phyloP scores from a whole-genome alignment of 1,139 yeast species.

The Zygosaccharomyces sapae region DNA sequence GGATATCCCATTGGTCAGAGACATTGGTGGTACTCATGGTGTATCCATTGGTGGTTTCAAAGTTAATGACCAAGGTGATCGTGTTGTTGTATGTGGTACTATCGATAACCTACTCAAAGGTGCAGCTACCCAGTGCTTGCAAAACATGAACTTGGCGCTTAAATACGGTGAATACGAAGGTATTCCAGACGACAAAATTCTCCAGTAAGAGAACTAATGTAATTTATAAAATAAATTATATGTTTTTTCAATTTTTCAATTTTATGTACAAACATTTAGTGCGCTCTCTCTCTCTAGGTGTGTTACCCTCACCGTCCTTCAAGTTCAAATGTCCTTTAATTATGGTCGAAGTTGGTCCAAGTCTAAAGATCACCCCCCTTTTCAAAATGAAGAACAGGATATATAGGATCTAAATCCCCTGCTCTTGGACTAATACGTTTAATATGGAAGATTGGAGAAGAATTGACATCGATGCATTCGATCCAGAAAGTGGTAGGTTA shows the following conservation, averaged over 20 bases:
- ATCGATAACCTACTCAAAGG: slow-evolving; percentile 95
- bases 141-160: slow-evolving; percentile 83
- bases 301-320: not conserved
- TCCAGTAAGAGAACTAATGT: slow-evolving; percentile 7
- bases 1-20: slow-evolving; percentile 70
- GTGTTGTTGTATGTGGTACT: slow-evolving; percentile 91
- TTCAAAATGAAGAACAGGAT: not conserved
- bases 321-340: not conserved
- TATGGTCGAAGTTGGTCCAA: not conserved
- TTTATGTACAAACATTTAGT: too few species aligned
- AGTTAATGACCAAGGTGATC: slow-evolving; percentile 77
- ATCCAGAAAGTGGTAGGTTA: slow-evolving; percentile 66
- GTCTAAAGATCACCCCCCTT: slow-evolving; percentile 1
- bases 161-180: slow-evolving; percentile 95
- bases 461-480: slow-evolving; percentile 87
- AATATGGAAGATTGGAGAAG: slow-evolving; percentile 54
- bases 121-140: slow-evolving; percentile 97
- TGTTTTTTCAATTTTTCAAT: too few species aligned
- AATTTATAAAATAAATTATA: not conserved
- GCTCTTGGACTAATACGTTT: not conserved
- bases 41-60: slow-evolving; percentile 95
- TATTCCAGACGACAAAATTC: slow-evolving; percentile 54
- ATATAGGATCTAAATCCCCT: not conserved
- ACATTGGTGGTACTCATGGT: slow-evolving; percentile 90
- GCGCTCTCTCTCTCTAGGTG: not conserved